Evolutionary conservation across 1,284 basidiomycete species (phyloP), one percentile per base, ranked within the genome.

Genomic region (Blastosporella zonata): DNA sequence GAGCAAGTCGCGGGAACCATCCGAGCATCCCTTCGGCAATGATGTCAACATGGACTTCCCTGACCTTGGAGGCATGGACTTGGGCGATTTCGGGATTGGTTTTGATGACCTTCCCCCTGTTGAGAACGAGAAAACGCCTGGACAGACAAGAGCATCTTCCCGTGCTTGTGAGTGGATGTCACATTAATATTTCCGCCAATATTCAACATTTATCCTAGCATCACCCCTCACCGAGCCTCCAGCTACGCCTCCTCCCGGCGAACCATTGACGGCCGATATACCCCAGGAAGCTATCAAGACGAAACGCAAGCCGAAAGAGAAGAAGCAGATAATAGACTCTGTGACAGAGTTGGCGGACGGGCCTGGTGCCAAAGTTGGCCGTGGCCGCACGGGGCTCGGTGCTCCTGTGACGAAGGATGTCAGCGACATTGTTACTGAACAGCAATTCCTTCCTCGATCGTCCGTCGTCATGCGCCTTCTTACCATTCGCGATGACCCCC

Each of bases 401-500:
- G 75, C 78, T 10, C 75, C 78, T 21, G 73, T 79, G 33, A 74
- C 77, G 22, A 74, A 78, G 59, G 86, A 91, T 65, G 79, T 88
- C 55, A 83, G 82, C 44, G 78, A 77, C 46, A 94, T 95, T 54
- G 70, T 91, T 36, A 82, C 83, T 2, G 80, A 86, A 53, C 87
- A 92, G 53, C 82, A 83, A 43, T 94, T 86, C 64, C 82, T 97
- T 40, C 91, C 93, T 5, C 81, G 86, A 23, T 92, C 93, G 9
- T 74, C 87, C 1, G 77, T 88, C 44, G 81, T 92, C 45, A 84
- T 93, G 77, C 84, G 87, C 18, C 74, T 96, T 7, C 75, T 90
- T 43, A 84, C 90, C 61, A 92, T 96, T 58, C 82, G 89, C 29
- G 82, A 87, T 20, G 91, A 97, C 60, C 93, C 93, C 12, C 70